A percentile compares a stretch with the other conserved stretches of the same genome.
phyloP scores from a whole-genome alignment of 148 eudicot species.

The Selenicereus undatus region DNA sequence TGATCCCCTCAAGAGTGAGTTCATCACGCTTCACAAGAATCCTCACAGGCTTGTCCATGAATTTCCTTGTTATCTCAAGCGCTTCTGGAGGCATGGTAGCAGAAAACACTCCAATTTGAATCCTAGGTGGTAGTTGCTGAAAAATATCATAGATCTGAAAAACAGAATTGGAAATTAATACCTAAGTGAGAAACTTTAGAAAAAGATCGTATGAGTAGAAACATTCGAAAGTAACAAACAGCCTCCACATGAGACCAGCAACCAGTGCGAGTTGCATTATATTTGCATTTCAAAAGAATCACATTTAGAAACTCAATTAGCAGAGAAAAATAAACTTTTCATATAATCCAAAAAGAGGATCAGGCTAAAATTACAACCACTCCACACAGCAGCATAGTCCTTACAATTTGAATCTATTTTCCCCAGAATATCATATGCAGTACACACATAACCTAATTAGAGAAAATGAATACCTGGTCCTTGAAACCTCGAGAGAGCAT shows the following conservation, averaged over 20 bases:
- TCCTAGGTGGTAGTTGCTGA: slow-evolving; percentile 59
- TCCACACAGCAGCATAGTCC: too few relatives aligned
- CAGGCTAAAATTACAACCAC: neutral
- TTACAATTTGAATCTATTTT: neutral
- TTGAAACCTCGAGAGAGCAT: slow-evolving; percentile 79
- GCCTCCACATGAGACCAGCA: too few relatives aligned
- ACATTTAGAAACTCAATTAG: too few relatives aligned
- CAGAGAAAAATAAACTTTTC: neutral
- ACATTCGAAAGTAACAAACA: too few relatives aligned
- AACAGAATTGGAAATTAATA: slow-evolving; percentile 3
- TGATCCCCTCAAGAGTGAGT: slow-evolving; percentile 72
- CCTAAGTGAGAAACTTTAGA: too few relatives aligned
- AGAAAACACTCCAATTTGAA: slow-evolving; percentile 71
- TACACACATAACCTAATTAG: neutral
- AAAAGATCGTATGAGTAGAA: too few relatives aligned
- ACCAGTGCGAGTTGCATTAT: too few relatives aligned
- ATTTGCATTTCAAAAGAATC: too few relatives aligned
- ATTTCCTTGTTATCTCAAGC: slow-evolving; percentile 66
- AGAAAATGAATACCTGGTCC: slow-evolving; percentile 46
- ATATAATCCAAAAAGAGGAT: neutral
- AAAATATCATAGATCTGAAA: slow-evolving; percentile 63
- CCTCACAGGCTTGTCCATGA: slow-evolving; percentile 72
- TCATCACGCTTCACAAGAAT: slow-evolving; percentile 75
- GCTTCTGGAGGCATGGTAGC: slow-evolving; percentile 82
- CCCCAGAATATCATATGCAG: neutral